Base-by-base conservation (phyloP, 768 basidiomycete species). In the Pleurotus tuber-regium region DNA sequence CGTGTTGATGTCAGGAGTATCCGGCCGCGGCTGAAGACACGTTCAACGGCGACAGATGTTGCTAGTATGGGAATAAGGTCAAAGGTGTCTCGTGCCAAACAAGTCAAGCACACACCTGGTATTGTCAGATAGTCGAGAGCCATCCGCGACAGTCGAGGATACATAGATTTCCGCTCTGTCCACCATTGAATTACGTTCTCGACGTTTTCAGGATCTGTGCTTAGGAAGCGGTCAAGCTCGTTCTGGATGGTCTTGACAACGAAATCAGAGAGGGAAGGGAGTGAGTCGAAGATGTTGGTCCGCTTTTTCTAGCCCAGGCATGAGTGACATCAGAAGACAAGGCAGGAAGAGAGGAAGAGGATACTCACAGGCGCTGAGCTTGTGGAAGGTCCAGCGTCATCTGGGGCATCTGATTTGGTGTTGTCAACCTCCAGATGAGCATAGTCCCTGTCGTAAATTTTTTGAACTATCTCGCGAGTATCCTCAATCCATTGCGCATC, bases 51-150 rank as follows among this genome's bases (percentile, higher is more conserved):
- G 11, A 65, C 54, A 2, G 65, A 73, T 0, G 67, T 71, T 33
- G 68, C 69, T 63, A 48, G 2, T 29, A 41, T 16, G 21, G 8
- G 39, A 28, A 43, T 24, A 51, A 31, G 19, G 16, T 24, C 25
- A 43, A 41, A 55, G 55, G 23, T 33, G 41, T 43, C 10, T 51
- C 54, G 4, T 56, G 42, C 23, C 26, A 12, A 58, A 9, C 7
- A 51, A 42, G 16, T 52, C 38, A 2, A 56, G 51, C 23, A 64
- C 58, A n/a, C 50, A 68, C 66, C 63, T 2, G 63, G 68, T 30
- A 70, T 65, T 8, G 50, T 54, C 1, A 67, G 56, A 30, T 71
- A 70, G 41, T 72, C 64, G 0, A 67, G 40, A 5, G 65, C 71
- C 70, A 74, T 70, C 0, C 60, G 53, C 0, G 62, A 66, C 0